These are phyloP conservation scores for Castanea sativa DNA, from an alignment of 306 rosid genomes.

Conservation along the genomic window DNA sequence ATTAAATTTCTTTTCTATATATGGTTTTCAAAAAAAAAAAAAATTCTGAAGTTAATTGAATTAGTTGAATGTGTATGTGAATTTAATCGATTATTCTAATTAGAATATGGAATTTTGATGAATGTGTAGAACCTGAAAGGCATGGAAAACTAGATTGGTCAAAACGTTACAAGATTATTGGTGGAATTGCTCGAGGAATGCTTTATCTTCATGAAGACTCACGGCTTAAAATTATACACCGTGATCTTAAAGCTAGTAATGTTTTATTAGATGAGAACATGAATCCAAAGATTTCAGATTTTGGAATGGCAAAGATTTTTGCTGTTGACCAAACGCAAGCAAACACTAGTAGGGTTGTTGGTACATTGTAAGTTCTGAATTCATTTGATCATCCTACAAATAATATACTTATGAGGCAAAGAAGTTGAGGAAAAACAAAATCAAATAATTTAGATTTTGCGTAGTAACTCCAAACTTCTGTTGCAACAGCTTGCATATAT, in stretches of 20 bases:
- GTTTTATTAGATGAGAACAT: conserved; percentile 37
- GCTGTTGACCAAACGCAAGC: conserved; percentile 34
- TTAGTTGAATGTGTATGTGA: neutral
- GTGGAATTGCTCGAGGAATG: conserved; percentile 33
- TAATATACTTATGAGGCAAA: too few relatives aligned
- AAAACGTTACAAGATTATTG: conserved; percentile 30
- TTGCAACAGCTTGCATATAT: too few relatives aligned
- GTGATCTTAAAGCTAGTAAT: conserved; percentile 43
- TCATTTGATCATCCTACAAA: too few relatives aligned
- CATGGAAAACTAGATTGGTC: conserved; percentile 35
- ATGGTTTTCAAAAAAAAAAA: neutral
- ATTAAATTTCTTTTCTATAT: neutral
- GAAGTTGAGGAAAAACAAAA: too few relatives aligned
- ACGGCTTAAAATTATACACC: conserved; percentile 31
- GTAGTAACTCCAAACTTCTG: too few relatives aligned
- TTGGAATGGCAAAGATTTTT: conserved; percentile 43
- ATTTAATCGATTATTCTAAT: too few relatives aligned
- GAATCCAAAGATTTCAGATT: conserved; percentile 47
- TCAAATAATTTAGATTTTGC: too few relatives aligned
- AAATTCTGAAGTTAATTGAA: too few relatives aligned
- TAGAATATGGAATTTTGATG: neutral
- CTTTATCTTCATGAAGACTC: conserved; percentile 45
- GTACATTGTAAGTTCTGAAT: conserved; percentile 40
- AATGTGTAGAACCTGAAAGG: conserved; percentile 24
- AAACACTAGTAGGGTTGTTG: conserved; percentile 39